Evolutionary conservation across 2,329 filamentous ascomycete genomes (phyloP).

Genomic region (Cucurbitaria berberidis): DNA sequence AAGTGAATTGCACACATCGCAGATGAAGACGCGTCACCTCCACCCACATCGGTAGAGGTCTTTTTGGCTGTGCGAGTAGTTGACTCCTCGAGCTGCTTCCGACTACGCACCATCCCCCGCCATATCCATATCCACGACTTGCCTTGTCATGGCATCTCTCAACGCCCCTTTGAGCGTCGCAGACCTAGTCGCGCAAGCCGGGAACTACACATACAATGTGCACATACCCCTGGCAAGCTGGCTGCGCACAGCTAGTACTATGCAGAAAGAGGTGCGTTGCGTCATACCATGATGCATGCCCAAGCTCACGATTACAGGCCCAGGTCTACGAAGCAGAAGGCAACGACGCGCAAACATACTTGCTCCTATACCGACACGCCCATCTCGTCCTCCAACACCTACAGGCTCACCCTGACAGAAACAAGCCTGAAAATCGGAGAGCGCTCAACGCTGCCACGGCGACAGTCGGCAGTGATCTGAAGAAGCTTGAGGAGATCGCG

Average conservation of each 20-base stretch:
- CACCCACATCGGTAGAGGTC: slow-evolving; percentile 29
- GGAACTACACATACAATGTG: slow-evolving; percentile 80
- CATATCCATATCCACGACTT: slow-evolving; percentile 9
- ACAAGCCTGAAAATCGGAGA: slow-evolving; percentile 64
- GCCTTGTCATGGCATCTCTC: slow-evolving; percentile 35
- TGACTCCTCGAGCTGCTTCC: background rate
- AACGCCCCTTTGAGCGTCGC: slow-evolving; percentile 70
- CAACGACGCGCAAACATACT: slow-evolving; percentile 86
- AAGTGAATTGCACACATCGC: slow-evolving; percentile 18
- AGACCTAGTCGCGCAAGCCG: slow-evolving; percentile 77
- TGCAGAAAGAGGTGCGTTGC: slow-evolving; percentile 77
- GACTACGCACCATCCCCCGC: slow-evolving; percentile 5
- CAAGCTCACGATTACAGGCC: slow-evolving; percentile 62
- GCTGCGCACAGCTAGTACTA: slow-evolving; percentile 78
- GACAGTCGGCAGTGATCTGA: slow-evolving; percentile 68
- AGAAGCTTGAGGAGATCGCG: slow-evolving; percentile 77
- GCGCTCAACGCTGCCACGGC: slow-evolving; percentile 64
- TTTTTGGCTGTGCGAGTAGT: background rate
- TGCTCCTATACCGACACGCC: slow-evolving; percentile 89
- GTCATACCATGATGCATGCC: background rate
- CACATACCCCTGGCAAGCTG: slow-evolving; percentile 79
- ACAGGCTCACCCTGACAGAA: slow-evolving; percentile 75
- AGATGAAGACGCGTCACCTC: slow-evolving; percentile 39
- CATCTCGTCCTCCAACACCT: slow-evolving; percentile 80
- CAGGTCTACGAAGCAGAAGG: slow-evolving; percentile 83